Conservation (phyloP, 164 flowering plant species). For the Vitis riparia region DNA sequence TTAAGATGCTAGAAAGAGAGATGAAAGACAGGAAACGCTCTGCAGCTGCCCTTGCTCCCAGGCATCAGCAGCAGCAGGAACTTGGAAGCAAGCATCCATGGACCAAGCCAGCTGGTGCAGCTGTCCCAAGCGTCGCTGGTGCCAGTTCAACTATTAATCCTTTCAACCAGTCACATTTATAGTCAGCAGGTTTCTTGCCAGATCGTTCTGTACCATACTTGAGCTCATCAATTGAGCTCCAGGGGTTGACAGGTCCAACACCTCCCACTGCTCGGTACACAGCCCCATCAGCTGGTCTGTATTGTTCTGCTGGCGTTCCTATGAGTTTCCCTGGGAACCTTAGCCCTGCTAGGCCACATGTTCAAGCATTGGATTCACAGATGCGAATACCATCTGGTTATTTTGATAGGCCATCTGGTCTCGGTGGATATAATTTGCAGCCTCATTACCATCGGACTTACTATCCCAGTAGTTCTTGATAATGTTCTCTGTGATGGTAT, state of each 20-base stretch:
- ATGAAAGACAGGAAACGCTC: slow-evolving; percentile 45
- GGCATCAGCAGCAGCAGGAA: slow-evolving; percentile 21
- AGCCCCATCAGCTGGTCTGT: slow-evolving; percentile 30
- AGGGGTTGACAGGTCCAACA: slow-evolving; percentile 23
- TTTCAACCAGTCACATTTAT: slow-evolving; percentile 23
- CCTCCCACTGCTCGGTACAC: slow-evolving; percentile 22
- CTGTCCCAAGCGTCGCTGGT: slow-evolving; percentile 7
- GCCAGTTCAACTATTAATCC: slow-evolving; percentile 14
- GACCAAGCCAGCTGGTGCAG: slow-evolving; percentile 11
- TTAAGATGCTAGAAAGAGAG: slow-evolving; percentile 47
- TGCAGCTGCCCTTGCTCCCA: slow-evolving; percentile 24
- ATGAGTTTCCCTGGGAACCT: slow-evolving; percentile 31
- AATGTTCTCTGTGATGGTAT: slow-evolving; percentile 5
- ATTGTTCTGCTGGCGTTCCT: slow-evolving; percentile 28
- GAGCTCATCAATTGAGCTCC: slow-evolving; percentile 13
- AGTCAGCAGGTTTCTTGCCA: slow-evolving; percentile 26
- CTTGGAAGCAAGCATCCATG: slow-evolving; percentile 37
- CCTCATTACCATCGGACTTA: slow-evolving; percentile 38
- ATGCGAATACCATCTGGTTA: slow-evolving; percentile 23
- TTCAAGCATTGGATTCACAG: slow-evolving; percentile 29
- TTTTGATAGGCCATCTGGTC: slow-evolving; percentile 29
- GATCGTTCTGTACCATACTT: slow-evolving; percentile 25
- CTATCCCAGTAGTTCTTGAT: slow-evolving; percentile 35
- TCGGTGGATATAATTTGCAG: slow-evolving; percentile 36
- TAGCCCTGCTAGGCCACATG: slow-evolving; percentile 26